phyloP scores from a whole-genome alignment of 2,329 filamentous ascomycete genomes.

The Cryphonectria nitschkei region DNA sequence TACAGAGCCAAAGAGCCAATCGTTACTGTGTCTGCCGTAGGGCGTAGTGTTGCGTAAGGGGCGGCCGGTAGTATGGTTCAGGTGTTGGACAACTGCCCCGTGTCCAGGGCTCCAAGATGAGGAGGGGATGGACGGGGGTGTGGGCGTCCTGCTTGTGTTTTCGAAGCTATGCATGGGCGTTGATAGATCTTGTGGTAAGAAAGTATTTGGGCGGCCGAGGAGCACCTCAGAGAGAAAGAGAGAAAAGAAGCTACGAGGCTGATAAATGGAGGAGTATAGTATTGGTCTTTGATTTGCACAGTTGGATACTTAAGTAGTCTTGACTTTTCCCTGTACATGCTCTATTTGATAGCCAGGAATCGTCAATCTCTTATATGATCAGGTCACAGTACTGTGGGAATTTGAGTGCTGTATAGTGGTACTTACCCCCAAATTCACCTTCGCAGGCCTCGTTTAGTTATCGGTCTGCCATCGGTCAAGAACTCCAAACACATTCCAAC shows the following conservation, averaged over 20 bases:
- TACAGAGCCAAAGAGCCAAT: slow-evolving; percentile 28
- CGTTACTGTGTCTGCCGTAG: slow-evolving; percentile 26
- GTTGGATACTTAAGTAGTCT: not conserved
- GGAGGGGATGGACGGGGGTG: slow-evolving; percentile 7
- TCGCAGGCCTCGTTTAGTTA: not conserved
- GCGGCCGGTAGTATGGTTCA: slow-evolving; percentile 20
- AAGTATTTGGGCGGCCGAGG: not conserved
- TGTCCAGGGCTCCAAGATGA: not conserved
- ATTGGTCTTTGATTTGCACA: not conserved
- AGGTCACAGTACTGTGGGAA: not conserved
- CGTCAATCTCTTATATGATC: not conserved
- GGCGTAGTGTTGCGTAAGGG: slow-evolving; percentile 24
- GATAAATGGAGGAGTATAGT: not conserved
- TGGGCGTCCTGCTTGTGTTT: slow-evolving; percentile 12
- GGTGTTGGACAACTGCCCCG: not conserved
- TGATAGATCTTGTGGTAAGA: not conserved
- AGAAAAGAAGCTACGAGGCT: not conserved
- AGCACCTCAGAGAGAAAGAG: not conserved
- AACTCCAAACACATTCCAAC: not conserved
- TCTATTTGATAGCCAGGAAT: not conserved
- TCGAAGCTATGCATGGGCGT: slow-evolving; percentile 22
- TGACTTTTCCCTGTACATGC: not conserved
- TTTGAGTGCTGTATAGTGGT: not conserved
- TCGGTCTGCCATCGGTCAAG: slow-evolving; percentile 1
- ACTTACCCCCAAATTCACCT: not conserved